Evolutionary conservation across 306 rosid genomes (phyloP), one percentile per base, ranked within the genome.

Genomic region (Ochetophila trinervis): DNA sequence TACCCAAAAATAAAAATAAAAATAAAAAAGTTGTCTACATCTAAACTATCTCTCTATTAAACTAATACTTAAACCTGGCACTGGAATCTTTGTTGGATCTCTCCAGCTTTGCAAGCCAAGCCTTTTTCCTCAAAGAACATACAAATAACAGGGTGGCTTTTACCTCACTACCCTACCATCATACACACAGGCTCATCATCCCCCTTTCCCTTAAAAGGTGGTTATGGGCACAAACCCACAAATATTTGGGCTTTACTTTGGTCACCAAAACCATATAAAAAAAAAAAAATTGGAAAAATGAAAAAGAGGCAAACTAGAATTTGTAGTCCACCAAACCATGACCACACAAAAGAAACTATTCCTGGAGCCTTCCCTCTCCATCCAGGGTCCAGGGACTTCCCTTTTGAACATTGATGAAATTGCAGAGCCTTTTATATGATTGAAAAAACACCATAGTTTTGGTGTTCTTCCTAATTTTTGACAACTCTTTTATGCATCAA

Each of bases 101-200:
- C 59, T 66, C 86, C 93, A 89, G 88, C 87, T 80, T 76, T 84
- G 88, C 93, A 83, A 79, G 83, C 90, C 84, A 82, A 80, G 82
- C 75, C 57, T 65, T 52, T 60, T 54, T 56, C 12, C 49, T 44
- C 34, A 69, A 81, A 74, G 82, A 86, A 83, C 70, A 80, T 80
- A 72, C 82, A 72, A 66, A 45, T 79, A 75, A 88, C 87, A 80
- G 82, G 70, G 60, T 82, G 88, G 79, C 81, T 80, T 80, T 78
- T 55, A 75, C 67, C 72, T 80, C 77, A 76, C 76, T 79, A 76
- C 60, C 78, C 85, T 78, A 73, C 85, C 76, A 67, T 69, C 70
- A 80, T 85, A 80, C 75, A 62, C 72, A 75, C 60, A 72, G 45
- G 51, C 72, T 65, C 82, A 84, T 73, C 94, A 77, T 69, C 72